phyloP scores from a whole-genome alignment of 163 green algal species.

The Coccomyxa subellipsoidea region DNA sequence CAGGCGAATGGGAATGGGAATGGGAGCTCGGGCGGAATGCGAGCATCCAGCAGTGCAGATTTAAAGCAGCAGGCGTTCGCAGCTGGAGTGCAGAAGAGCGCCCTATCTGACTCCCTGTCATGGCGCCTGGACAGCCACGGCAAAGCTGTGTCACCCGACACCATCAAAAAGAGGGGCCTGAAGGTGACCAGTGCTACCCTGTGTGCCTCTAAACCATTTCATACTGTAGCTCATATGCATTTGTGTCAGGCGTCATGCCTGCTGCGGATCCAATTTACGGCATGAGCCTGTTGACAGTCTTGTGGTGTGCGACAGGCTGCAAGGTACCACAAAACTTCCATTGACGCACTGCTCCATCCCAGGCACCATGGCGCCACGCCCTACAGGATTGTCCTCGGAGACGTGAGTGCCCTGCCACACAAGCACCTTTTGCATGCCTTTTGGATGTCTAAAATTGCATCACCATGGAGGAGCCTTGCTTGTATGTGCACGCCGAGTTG shows the following conservation, averaged over 20 bases:
- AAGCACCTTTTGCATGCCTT: neutral
- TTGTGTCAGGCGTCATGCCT: no score
- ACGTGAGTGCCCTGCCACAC: slow-evolving; percentile 49
- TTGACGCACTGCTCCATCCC: slow-evolving; percentile 48
- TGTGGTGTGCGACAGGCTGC: slow-evolving; percentile 17
- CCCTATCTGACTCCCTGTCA: neutral
- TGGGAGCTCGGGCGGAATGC: neutral
- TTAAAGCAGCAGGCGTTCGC: neutral
- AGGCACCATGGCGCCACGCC: slow-evolving; percentile 51
- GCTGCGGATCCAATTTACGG: no score
- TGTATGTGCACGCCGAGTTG: neutral
- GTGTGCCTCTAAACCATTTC: no score
- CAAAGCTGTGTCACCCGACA: slow-evolving; percentile 17
- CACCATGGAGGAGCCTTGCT: neutral
- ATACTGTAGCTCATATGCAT: no score
- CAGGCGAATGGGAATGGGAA: neutral
- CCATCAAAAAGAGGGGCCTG: slow-evolving; percentile 39
- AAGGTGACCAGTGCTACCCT: slow-evolving; percentile 2
- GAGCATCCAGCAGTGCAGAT: neutral
- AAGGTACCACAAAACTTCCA: slow-evolving; percentile 40
- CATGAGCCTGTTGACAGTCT: neutral
- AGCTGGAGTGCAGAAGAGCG: neutral
- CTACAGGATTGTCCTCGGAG: slow-evolving; percentile 87
- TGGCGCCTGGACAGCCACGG: slow-evolving; percentile 27
- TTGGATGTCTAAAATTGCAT: neutral